phyloP scores from a whole-genome alignment of 768 basidiomycete species.

The Hypsizygus marmoreus region DNA sequence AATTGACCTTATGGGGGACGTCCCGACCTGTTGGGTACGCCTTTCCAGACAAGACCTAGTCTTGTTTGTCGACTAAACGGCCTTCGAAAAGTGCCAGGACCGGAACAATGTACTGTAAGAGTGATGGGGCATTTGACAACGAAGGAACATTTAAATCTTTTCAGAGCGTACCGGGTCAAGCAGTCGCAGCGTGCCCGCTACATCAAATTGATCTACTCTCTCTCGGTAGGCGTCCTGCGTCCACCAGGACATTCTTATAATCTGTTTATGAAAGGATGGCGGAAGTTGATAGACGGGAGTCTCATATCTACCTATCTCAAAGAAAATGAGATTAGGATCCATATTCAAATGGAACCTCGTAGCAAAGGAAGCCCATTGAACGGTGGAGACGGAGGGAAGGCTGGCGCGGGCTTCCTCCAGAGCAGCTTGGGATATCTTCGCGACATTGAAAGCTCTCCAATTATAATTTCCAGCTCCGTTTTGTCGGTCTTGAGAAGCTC shows the following conservation, averaged over 20 bases:
- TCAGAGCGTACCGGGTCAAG: constrained; percentile 8
- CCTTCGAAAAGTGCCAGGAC: constrained; percentile 23
- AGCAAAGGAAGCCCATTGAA: constrained; percentile 17
- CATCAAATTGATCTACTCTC: constrained; percentile 12
- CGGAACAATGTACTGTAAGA: constrained; percentile 20
- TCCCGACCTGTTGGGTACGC: constrained; percentile 18
- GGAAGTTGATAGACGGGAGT: constrained; percentile 7
- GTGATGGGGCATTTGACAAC: background rate
- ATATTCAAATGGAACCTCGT: constrained; percentile 2
- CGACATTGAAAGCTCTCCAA: too few species aligned
- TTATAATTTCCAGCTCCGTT: too few species aligned
- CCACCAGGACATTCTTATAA: constrained; percentile 13
- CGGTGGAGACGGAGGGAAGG: constrained; percentile 18
- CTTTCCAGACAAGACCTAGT: constrained; percentile 11
- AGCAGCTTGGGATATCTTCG: constrained; percentile 4
- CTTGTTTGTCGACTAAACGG: constrained; percentile 20
- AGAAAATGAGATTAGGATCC: background rate
- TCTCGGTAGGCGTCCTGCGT: constrained; percentile 16
- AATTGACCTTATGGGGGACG: constrained; percentile 16
- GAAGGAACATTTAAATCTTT: background rate
- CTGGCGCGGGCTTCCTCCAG: constrained; percentile 12
- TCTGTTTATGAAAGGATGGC: constrained; percentile 7
- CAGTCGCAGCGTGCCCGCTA: constrained; percentile 4
- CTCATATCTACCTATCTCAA: constrained; percentile 2
- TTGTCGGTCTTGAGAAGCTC: too few species aligned